Evolutionary conservation across 139 green algal species (phyloP), one percentile per base, ranked within the genome.

Genomic region (Zygnema cylindricum): DNA sequence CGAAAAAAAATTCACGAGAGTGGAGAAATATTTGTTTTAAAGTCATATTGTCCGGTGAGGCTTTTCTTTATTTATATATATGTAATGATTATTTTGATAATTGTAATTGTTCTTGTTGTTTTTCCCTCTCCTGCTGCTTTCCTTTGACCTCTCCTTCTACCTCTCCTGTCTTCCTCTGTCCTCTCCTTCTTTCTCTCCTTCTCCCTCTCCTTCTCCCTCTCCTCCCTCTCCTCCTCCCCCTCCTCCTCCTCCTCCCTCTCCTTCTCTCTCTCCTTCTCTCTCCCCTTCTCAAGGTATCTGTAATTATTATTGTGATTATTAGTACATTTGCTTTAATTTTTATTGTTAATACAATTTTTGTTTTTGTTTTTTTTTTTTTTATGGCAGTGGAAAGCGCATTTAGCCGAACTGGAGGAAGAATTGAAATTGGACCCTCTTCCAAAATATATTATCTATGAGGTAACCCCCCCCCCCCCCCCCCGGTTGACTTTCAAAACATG

Each of bases 361-460:
- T 1, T 83, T 35, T 87, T 11, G 32, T 22, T 88, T 33, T 1
- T 40, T 2, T 2, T 7, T 86, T 33, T 85, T 1, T 77, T 30
- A 23, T 87, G 54, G 77, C 97, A 98, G 40, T 99, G 98, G 98
- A 99, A 99, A 93, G 94, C 97, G 71, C 98, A 99, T 91, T 91
- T 99, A 89, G 96, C 96, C 86, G 88, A 95, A 43, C 92, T 99
- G 25, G 98, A 99, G 94, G 84, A 95, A 81, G 97, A 99, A 94
- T 73, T 95, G 49, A 93, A 89, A 2, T 84, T 96, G 0, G 57
- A 84, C 30, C 86, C 87, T 1, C 21, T 92, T 22, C 69, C 96
- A 49, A 91, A 92, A 39, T 94, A 93, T 71, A 91, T 90, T 43
- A 87, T 97, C 69, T 95, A 93, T 23, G 55, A 93, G 57, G 92